Conservation (phyloP, 192 early-diverging fungal species). For the Diversispora epigaea region DNA sequence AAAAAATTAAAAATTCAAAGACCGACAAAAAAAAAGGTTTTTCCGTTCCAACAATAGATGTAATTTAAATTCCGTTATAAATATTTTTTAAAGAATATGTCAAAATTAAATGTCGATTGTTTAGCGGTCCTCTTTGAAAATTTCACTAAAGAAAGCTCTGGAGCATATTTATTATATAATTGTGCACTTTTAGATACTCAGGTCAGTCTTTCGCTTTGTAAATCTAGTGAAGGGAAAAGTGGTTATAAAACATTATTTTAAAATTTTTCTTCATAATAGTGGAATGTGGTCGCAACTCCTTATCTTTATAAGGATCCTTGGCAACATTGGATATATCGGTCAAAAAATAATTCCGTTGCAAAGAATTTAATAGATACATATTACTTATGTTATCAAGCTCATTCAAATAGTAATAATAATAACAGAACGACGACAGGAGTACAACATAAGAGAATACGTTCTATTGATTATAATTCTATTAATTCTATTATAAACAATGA, state of each 20-base stretch:
- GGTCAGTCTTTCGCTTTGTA: neutral
- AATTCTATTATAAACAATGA: neutral
- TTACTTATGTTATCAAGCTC: neutral
- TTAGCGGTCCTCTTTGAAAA: neutral
- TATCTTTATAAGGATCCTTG: slow-evolving; percentile 26
- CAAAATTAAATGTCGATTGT: neutral
- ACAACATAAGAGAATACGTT: neutral
- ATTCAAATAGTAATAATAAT: neutral
- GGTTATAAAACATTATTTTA: too few species aligned
- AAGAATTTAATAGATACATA: slow-evolving; percentile 29
- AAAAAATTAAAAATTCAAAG: too few species aligned
- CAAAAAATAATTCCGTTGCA: neutral
- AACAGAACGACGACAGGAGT: neutral
- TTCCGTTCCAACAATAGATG: too few species aligned
- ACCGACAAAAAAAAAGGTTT: too few species aligned
- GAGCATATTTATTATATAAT: neutral
- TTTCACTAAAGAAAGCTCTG: neutral
- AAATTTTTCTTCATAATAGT: neutral
- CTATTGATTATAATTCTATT: neutral
- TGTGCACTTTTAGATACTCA: neutral
- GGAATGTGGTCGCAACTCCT: neutral
- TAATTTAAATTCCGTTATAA: too few species aligned
- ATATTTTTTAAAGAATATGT: too few species aligned
- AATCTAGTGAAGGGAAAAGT: neutral
- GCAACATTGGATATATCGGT: neutral